Conservation (phyloP, 495 filamentous ascomycete genomes). For the Lasiosphaeria ovina region DNA sequence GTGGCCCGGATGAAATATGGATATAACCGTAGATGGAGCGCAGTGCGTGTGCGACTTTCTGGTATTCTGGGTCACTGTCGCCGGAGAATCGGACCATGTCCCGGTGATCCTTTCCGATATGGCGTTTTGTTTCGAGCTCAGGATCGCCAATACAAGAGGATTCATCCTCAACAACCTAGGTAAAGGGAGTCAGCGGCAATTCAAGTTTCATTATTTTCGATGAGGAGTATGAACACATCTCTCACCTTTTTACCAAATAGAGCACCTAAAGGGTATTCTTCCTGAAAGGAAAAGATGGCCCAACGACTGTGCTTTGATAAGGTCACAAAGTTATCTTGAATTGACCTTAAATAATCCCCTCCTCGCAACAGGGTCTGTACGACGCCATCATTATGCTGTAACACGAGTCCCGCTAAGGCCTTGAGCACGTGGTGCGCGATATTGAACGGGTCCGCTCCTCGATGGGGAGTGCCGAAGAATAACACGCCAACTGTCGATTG, state of each 20-base stretch:
- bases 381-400: constrained; percentile 1
- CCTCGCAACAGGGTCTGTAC: constrained; percentile 4
- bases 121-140: neutral
- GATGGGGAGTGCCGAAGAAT: constrained; percentile 9
- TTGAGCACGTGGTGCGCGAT: neutral
- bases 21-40: neutral
- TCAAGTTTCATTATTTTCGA: neutral
- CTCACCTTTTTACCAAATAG: constrained; percentile 4
- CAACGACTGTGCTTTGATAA: neutral
- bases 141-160: constrained; percentile 5
- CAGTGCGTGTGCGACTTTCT: neutral
- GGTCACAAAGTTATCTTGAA: neutral
- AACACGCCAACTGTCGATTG: constrained; percentile 1
- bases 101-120: neutral
- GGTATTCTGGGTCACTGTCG: neutral
- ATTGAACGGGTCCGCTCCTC: constrained; percentile 1
- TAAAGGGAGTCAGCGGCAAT: neutral
- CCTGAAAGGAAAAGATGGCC: constrained; percentile 7
- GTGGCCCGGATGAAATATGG: neutral
- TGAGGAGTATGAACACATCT: neutral
- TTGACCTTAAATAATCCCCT: neutral
- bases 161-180: constrained; percentile 1
- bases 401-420: neutral
- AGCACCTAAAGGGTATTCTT: constrained; percentile 3
- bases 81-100: constrained; percentile 4